phyloP scores from a whole-genome alignment of 2,329 filamentous ascomycete species.

The Davidsoniella virescens region DNA sequence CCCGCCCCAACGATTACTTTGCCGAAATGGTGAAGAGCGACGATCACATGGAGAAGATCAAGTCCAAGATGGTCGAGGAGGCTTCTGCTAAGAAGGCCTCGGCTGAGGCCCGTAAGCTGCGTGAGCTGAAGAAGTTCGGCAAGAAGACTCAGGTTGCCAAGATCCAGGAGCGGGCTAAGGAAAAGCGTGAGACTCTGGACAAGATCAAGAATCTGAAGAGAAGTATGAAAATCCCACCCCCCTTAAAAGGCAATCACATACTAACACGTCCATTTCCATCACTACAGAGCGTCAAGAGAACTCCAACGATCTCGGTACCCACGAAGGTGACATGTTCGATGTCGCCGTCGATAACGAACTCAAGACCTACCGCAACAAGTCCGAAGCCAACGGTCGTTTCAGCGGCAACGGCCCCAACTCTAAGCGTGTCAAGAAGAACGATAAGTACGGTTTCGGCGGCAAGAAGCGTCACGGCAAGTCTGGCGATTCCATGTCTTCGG shows the following conservation, averaged over 20 bases:
- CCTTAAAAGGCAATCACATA: conserved; percentile 13
- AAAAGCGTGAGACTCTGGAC: conserved; percentile 81
- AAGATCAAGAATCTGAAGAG: conserved; percentile 92
- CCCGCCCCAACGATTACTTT: conserved; percentile 85
- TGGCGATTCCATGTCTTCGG: conserved; percentile 68
- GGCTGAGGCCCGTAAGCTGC: conserved; percentile 75
- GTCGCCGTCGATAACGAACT: conserved; percentile 62
- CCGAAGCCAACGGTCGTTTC: conserved; percentile 26
- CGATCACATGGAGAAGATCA: conserved; percentile 95
- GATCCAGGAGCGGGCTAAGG: conserved; percentile 82
- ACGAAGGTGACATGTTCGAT: conserved; percentile 78
- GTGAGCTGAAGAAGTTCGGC: conserved; percentile 97
- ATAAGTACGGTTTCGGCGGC: conserved; percentile 88
- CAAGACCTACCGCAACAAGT: conserved; percentile 21
- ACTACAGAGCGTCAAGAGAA: conserved; percentile 67
- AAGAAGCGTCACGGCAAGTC: conserved; percentile 91
- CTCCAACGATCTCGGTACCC: conserved; percentile 42
- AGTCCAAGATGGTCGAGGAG: conserved; percentile 81
- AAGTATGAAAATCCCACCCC: conserved; percentile 44
- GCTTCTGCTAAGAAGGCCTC: conserved; percentile 85
- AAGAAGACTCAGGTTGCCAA: conserved; percentile 97
- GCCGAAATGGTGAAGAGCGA: conserved; percentile 99
- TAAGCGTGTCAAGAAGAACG: conserved; percentile 87
- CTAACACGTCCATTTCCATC: conserved; percentile 16
- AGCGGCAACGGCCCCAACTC: conserved; percentile 28